Conservation (phyloP, 2,329 filamentous ascomycete genomes). For the Claviceps fusiformis region DNA sequence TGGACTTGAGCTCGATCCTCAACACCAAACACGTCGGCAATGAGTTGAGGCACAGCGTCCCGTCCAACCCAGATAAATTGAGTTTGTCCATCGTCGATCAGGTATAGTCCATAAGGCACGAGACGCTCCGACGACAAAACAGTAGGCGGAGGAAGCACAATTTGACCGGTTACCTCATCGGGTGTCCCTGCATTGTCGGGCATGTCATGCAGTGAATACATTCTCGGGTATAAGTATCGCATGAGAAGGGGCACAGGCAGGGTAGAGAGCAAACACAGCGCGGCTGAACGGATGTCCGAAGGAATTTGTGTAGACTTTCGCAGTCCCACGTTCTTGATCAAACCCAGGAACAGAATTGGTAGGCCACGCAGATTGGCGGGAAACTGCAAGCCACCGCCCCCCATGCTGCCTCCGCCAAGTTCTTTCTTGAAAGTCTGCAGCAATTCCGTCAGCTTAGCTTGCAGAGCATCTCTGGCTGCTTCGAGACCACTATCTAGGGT, state of each 20-base stretch:
- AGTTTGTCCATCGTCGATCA: constrained; percentile 93
- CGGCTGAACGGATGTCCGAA: constrained; percentile 83
- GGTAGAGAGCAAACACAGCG: constrained; percentile 86
- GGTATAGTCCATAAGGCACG: constrained; percentile 79
- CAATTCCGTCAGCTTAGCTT: constrained; percentile 83
- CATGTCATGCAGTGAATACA: constrained; percentile 92
- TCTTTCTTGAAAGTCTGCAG: constrained; percentile 95
- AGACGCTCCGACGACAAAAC: constrained; percentile 84
- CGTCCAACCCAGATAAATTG: constrained; percentile 96
- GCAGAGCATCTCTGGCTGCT: constrained; percentile 76
- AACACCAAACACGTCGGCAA: constrained; percentile 81
- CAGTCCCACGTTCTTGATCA: constrained; percentile 93
- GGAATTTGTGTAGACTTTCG: constrained; percentile 89
- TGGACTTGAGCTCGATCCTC: constrained; percentile 72
- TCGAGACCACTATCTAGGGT: constrained; percentile 77
- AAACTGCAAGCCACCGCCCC: constrained; percentile 86
- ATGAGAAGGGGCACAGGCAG: constrained; percentile 79
- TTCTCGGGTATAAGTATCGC: constrained; percentile 78
- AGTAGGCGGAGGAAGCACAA: constrained; percentile 67
- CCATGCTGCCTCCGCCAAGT: constrained; percentile 88
- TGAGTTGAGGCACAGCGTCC: constrained; percentile 78
- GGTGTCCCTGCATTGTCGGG: constrained; percentile 81
- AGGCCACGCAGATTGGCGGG: constrained; percentile 82
- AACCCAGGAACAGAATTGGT: constrained; percentile 77
- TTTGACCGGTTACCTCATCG: constrained; percentile 75